Base-by-base conservation (phyloP, 2,329 filamentous ascomycete species). In the Hypoxylon sp. region DNA sequence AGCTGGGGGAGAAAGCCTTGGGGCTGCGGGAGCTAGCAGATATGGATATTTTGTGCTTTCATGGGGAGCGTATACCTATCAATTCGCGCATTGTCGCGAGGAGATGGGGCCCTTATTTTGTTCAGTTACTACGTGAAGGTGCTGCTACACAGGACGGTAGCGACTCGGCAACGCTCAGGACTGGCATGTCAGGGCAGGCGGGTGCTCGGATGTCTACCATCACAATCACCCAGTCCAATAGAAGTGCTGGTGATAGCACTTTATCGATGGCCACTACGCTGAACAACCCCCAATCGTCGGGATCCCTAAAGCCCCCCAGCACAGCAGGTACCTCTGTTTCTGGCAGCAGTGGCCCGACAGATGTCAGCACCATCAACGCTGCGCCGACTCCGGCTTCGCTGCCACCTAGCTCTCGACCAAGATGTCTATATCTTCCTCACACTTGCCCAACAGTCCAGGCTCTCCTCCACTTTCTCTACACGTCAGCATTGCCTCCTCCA, bases 51-150 rank as follows among this genome's bases (percentile, higher is more conserved):
- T 85, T 98, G 29, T 96, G 95, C 57, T 91, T 97, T 46, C 92
- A 92, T 19, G 95, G 95, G 22, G 95, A 98, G 78, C 89, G 94
- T 17, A 94, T 98, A 72, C 94, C 96, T 0, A 92, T 98, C 72
- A 99, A 97, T 80, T 98, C 96, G 5, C 90, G 94, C 63, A 88
- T 99, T 14, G 86, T 98, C 14, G 91, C 92, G 9, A 88, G 94
- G 29, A 87, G 96, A 77, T 99, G 96, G 96, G 96, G 96, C 0
- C 94, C 94, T 0, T 98, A 97, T 78, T 98, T 99, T 81, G 94
- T 97, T 62, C 93, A 97, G 77, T 86, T 99, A 1, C 85, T 98
- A 9, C 89, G 92, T 29, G 94, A 98, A 79, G 93, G 92, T 3
- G 90, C 92, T 1, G 86, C 90, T 1, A 89, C 89, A 11, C 87